Evolutionary conservation across 2,329 filamentous ascomycete species (phyloP).

Genomic region (Ceratocystis eucalypticola): DNA sequence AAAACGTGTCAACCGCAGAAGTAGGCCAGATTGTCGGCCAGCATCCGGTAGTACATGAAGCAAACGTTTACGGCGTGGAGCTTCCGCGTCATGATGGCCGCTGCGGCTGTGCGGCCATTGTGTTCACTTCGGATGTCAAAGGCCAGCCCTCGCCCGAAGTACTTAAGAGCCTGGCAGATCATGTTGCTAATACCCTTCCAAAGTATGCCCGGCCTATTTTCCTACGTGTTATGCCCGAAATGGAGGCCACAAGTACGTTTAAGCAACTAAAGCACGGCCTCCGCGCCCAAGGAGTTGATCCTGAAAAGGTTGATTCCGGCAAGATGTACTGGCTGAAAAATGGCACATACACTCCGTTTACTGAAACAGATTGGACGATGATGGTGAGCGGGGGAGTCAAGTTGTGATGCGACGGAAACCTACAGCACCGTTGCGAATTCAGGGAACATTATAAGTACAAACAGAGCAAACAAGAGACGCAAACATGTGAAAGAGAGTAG

Average conservation of each 20-base stretch:
- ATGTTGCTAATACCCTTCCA: slow-evolving; percentile 47
- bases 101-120: slow-evolving; percentile 65
- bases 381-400: slow-evolving; percentile 56
- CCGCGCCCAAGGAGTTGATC: slow-evolving; percentile 61
- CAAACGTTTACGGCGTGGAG: slow-evolving; percentile 74
- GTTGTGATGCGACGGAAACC: slow-evolving; percentile 34
- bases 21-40: slow-evolving; percentile 61
- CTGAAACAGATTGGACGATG: slow-evolving; percentile 51
- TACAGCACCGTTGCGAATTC: neutral
- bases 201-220: slow-evolving; percentile 68
- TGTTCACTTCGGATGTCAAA: slow-evolving; percentile 37
- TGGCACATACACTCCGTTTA: slow-evolving; percentile 55
- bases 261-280: slow-evolving; percentile 75
- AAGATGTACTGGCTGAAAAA: slow-evolving; percentile 51
- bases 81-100: slow-evolving; percentile 72
- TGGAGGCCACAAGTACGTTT: slow-evolving; percentile 65
- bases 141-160: slow-evolving; percentile 31
- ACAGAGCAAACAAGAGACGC: neutral
- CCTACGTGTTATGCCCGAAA: slow-evolving; percentile 48
- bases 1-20: slow-evolving; percentile 72
- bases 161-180: slow-evolving; percentile 46
- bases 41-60: slow-evolving; percentile 55
- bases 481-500: too few relatives aligned
- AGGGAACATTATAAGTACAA: neutral
- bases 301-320: slow-evolving; percentile 31